Percentiles rank a stretch among this genome's conserved stretches.
phyloP scores from a whole-genome alignment of 78 protist species.

The slime mould (Dictyostelium discoideum) region dicty_2.7 NC_007088.5:4533501-4534000 shows the following conservation, averaged over 20 bases:
- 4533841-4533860: no score
- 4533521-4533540: no score
- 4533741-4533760: background rate
- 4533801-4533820: background rate
- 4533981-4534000: no score
- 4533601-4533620: background rate
- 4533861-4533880: no score
- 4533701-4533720: no score
- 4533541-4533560: no score
- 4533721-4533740: no score
- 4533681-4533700: background rate
- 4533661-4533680: background rate
- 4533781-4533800: background rate
- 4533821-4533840: no score
- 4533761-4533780: background rate
- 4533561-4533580: no score
- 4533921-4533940: background rate
- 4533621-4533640: no score
- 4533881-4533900: background rate
- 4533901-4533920: background rate
- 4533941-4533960: background rate
- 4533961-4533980: no score
- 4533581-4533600: no score
- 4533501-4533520: background rate
- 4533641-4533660: background rate